Evolutionary conservation across 306 rosid species (phyloP), one percentile per base, ranked within the genome.

Genomic region (Herpetospermum pedunculosum): DNA sequence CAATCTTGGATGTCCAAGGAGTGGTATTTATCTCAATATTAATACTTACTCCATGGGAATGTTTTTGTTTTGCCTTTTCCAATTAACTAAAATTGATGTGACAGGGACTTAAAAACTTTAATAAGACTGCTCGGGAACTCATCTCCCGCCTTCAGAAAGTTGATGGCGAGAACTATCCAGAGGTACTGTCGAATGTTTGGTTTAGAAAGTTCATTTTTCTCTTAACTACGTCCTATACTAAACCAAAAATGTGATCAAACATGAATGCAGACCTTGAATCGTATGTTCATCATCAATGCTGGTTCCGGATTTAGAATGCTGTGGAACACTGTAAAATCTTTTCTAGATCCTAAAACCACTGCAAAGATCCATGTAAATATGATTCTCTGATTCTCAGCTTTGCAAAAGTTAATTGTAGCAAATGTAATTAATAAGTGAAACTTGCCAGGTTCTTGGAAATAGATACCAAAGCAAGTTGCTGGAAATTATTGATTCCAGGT

Each of bases 241-340:
- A 52, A 32, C 67, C 21, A 47, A 60, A 59, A 18, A 41, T 29
- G 18, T 28, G 40, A 19, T 34, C 21, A 15, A 50, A 30, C 4
- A 34, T 72, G 63, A 18, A 59, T 83, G 87, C 94, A 91, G 99
- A 91, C 91, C 83, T 87, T 91, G 92, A 89, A 85, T 77, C 95
- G 95, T 72, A 91, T 94, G 99, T 91, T 91, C 88, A 94, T 94
- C 87, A 91, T 94, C 88, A 94, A 94, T 78, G 99, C 95, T 71
- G 99, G 97, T 81, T 85, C 97, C 48, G 97, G 99, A 53, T 94
- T 94, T 75, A 88, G 96, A 83, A 89, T 94, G 83, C 74, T 89
- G 82, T 91, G 99, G 99, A 91, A 81, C 88, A 94, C 97, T 0
- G 89, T 94, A 70, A 94, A 89, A 77, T 83, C 96, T 30, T 94